Evolutionary conservation across 495 filamentous ascomycete species (phyloP), one percentile per base, ranked within the genome.

Genomic region (Xylaria bambusicola): DNA sequence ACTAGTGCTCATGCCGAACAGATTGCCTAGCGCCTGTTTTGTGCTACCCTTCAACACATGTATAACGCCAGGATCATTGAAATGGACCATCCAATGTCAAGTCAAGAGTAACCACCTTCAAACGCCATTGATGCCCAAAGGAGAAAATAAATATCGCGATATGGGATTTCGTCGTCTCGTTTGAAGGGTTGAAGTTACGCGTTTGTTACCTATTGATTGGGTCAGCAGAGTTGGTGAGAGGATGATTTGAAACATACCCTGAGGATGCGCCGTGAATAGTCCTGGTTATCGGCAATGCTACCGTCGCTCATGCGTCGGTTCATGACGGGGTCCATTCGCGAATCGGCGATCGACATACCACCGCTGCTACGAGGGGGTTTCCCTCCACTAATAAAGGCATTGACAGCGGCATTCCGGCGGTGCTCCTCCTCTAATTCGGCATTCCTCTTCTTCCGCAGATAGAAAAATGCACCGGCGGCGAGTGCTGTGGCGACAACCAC

Each of bases 211-310:
- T 84, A 58, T 0, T 21, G 31, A 29, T 10, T 0, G 27, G 61
- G 5, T 77, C 63, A 75, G 75, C 60, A 63, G 41, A 10, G 17
- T 24, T 12, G 23, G 20, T 5, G 7, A 1, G 41, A 3, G 3
- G 12, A 5, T 17, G 56, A 41, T 3, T n/a, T 12, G 15, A 17
- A 52, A 74, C 82, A 56, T 78, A 94, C 94, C 86, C 94, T 91
- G 70, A 98, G 81, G 72, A 98, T 96, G 68, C 89, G 88, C 73
- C 94, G 84, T 58, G 94, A 97, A 76, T 97, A 98, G 74, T 98
- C 94, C 72, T 95, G 86, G 75, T 97, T 94, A 71, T 98, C 95
- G 65, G 93, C 93, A 70, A 98, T 98, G 76, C 93, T 97, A 64
- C 93, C 94, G 73, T 93, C 90, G 74, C 94, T 98, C 77, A 93